A percentile compares a stretch with the other conserved stretches of the same genome.
These are phyloP conservation scores for Aspergillus thermomutatus DNA, from an alignment of 2,329 filamentous ascomycete genomes.

Conservation along the genomic window DNA sequence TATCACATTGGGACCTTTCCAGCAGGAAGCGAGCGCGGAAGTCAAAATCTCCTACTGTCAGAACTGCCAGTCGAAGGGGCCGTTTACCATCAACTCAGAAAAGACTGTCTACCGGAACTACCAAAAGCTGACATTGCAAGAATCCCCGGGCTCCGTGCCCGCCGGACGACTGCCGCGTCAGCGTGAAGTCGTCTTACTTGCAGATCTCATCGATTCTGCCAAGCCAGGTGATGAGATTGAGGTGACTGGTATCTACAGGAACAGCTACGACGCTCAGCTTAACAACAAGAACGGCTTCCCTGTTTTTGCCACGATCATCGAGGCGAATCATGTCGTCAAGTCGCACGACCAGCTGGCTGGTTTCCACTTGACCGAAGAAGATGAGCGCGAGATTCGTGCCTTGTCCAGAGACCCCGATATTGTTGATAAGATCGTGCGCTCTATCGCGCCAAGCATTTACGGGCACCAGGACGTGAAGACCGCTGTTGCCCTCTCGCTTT, in stretches of 20 bases:
- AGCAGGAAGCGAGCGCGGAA: constrained; percentile 94
- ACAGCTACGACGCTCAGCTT: constrained; percentile 95
- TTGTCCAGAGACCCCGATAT: constrained; percentile 88
- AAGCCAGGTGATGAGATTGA: constrained; percentile 98
- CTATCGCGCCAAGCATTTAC: constrained; percentile 96
- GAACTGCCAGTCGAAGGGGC: constrained; percentile 90
- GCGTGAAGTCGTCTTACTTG: constrained; percentile 90
- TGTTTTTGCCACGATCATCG: constrained; percentile 94
- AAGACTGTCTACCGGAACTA: constrained; percentile 99
- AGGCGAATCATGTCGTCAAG: constrained; percentile 96
- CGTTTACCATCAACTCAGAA: constrained; percentile 93
- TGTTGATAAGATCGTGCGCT: constrained; percentile 86
- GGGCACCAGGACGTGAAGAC: constrained; percentile 97
- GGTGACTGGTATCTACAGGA: constrained; percentile 92
- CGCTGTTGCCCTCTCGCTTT: constrained; percentile 86
- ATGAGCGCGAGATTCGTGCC: constrained; percentile 84
- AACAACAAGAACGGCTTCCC: constrained; percentile 99
- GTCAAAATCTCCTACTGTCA: constrained; percentile 97
- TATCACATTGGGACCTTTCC: constrained; percentile 88
- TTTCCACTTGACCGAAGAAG: constrained; percentile 91
- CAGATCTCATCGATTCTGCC: constrained; percentile 93
- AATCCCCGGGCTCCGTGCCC: constrained; percentile 94
- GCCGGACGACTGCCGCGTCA: constrained; percentile 90
- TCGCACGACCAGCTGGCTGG: constrained; percentile 95
- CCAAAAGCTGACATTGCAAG: constrained; percentile 94